A percentile compares a stretch with the other conserved stretches of the same genome.
phyloP scores from a whole-genome alignment of 2,329 filamentous ascomycete species.

The Ophiocordyceps camponoti-rufipedis region DNA sequence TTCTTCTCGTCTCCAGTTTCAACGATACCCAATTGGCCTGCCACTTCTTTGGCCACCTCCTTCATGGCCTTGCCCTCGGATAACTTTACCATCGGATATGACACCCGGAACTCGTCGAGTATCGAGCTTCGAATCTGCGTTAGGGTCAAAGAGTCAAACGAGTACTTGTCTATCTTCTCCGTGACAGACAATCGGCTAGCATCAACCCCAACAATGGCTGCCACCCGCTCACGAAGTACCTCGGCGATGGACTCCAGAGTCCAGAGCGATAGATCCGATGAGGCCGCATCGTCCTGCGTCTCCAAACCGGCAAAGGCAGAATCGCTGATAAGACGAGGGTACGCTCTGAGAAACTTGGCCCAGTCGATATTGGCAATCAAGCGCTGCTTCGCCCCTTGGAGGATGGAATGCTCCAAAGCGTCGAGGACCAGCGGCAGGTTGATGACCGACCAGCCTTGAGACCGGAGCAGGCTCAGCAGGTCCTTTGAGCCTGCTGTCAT shows the following conservation, averaged over 20 bases:
- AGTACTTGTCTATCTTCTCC: not conserved
- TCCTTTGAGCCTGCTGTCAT: not conserved
- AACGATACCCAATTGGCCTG: not conserved
- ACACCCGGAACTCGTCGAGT: not conserved
- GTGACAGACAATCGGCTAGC: not conserved
- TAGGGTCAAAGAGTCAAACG: not conserved
- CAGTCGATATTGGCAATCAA: not conserved
- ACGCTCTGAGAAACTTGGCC: not conserved
- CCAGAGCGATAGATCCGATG: not conserved
- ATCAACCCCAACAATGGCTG: not conserved
- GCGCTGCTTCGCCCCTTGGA: not conserved
- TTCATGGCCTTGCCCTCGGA: not conserved
- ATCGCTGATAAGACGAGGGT: not conserved
- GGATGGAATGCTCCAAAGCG: not conserved
- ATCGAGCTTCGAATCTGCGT: not conserved
- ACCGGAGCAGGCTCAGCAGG: not conserved
- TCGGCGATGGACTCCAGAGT: not conserved
- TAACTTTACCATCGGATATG: not conserved
- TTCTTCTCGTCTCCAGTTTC: no score
- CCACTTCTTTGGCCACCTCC: not conserved
- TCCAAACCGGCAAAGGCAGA: not conserved
- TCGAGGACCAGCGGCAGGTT: not conserved
- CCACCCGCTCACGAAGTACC: not conserved
- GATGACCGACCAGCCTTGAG: not conserved
- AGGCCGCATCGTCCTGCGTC: no score